phyloP scores from a whole-genome alignment of 108 stramenopile genomes.

The Thalassiosira profunda region DNA sequence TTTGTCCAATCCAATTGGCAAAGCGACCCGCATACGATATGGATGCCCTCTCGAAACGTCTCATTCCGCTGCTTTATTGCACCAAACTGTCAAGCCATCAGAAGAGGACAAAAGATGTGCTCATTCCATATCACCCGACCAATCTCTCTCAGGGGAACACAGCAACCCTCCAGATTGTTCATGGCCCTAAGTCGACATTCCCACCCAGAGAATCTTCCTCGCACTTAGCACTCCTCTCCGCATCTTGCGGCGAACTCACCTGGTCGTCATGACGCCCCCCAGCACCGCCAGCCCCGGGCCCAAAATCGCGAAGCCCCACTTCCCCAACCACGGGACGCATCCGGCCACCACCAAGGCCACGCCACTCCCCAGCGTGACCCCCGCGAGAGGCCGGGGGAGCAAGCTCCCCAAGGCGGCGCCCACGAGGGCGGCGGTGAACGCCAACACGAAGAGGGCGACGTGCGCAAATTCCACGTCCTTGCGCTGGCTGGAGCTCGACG shows the following conservation, averaged over 20 bases:
- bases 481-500: background rate
- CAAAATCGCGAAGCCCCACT: background rate
- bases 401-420: conserved; percentile 72
- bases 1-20: too few relatives aligned
- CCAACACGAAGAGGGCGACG: conserved; percentile 59
- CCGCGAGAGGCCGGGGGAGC: conserved; percentile 61
- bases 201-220: too few relatives aligned
- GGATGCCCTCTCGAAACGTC: too few relatives aligned
- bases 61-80: too few relatives aligned
- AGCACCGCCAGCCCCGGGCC: conserved; percentile 2
- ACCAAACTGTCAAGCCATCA: too few relatives aligned
- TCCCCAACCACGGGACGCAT: conserved; percentile 1
- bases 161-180: too few relatives aligned
- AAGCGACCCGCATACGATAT: too few relatives aligned
- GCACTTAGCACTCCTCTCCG: too few relatives aligned
- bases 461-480: conserved; percentile 52
- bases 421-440: conserved; percentile 54
- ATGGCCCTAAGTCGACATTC: too few relatives aligned
- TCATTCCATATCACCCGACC: background rate
- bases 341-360: conserved; percentile 13
- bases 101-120: too few relatives aligned
- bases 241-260: conserved; percentile 17
- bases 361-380: conserved; percentile 59
- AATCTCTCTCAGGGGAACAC: too few relatives aligned
- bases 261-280: conserved; percentile 24